Conservation (phyloP, 192 early-diverging fungal genomes). For the Coemansia pectinata region DNA sequence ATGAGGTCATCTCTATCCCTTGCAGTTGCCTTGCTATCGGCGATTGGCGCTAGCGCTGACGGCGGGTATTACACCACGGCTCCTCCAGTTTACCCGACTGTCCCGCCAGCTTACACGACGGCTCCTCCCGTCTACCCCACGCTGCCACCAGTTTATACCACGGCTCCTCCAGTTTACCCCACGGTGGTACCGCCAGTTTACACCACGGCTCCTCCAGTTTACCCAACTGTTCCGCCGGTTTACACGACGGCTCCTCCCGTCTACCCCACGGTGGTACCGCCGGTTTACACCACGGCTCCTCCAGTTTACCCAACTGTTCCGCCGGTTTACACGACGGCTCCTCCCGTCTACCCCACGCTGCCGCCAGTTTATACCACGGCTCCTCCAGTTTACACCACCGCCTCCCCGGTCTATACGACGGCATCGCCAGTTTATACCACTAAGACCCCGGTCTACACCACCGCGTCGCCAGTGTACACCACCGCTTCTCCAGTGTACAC, state of each 20-base stretch:
- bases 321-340: not conserved
- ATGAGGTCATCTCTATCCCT: slow-evolving; percentile 23
- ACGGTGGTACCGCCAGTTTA: not conserved
- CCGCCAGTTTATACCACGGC: not conserved
- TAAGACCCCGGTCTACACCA: not conserved
- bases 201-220: not conserved
- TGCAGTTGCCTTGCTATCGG: slow-evolving; percentile 7
- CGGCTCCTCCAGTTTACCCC: not conserved
- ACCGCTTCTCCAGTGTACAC: not conserved
- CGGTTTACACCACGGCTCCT: not conserved
- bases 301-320: not conserved
- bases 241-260: not conserved
- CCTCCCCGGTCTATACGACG: not conserved
- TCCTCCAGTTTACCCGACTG: not conserved
- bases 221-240: not conserved
- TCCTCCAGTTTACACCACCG: not conserved
- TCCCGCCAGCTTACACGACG: not conserved
- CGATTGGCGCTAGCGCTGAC: slow-evolving; percentile 5
- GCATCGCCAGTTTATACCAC: not conserved
- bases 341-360: not conserved
- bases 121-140: not conserved
- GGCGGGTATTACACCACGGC: slow-evolving; percentile 5
- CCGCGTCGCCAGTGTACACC: not conserved
- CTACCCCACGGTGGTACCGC: not conserved
- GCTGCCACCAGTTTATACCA: not conserved